Evolutionary conservation across 331 rosid genomes (phyloP).

Genomic region (Malus hybrid): DNA sequence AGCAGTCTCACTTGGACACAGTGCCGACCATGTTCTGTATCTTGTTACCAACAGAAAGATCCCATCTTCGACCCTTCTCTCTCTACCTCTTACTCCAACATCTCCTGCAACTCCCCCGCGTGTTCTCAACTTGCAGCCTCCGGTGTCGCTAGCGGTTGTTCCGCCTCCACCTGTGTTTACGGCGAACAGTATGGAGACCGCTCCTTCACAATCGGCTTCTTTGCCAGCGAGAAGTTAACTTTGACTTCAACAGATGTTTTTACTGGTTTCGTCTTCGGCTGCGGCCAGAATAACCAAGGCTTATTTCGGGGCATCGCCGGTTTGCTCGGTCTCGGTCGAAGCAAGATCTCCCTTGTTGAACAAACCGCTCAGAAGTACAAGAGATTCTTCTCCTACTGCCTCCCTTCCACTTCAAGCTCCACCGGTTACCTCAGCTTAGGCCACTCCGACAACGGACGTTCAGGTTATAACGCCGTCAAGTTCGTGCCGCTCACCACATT

Average conservation of each 20-base stretch:
- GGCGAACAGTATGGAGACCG: constrained; percentile 51
- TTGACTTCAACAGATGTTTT: constrained; percentile 26
- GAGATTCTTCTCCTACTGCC: constrained; percentile 64
- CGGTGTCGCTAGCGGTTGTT: too few species aligned
- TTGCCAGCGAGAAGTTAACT: constrained; percentile 37
- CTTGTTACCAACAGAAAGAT: too few species aligned
- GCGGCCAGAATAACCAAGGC: constrained; percentile 62
- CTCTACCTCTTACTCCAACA: too few species aligned
- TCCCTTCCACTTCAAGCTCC: constrained; percentile 46
- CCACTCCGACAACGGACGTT: too few species aligned
- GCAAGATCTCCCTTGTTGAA: constrained; percentile 53
- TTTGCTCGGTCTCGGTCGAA: constrained; percentile 66
- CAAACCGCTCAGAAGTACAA: constrained; percentile 51
- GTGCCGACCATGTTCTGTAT: too few species aligned
- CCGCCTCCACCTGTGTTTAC: constrained; percentile 43
- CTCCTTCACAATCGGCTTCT: constrained; percentile 53
- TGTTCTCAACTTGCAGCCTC: too few species aligned
- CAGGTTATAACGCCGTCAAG: not conserved
- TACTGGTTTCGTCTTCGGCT: constrained; percentile 46
- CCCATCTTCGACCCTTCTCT: constrained; percentile 28
- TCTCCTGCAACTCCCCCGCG: too few species aligned
- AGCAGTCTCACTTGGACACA: constrained; percentile 40
- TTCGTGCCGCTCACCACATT: constrained; percentile 42
- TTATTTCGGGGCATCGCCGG: constrained; percentile 53
- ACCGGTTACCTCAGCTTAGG: constrained; percentile 43